Evolutionary conservation across 192 early-diverging fungal genomes (phyloP).

Genomic region (Backusella sp.): DNA sequence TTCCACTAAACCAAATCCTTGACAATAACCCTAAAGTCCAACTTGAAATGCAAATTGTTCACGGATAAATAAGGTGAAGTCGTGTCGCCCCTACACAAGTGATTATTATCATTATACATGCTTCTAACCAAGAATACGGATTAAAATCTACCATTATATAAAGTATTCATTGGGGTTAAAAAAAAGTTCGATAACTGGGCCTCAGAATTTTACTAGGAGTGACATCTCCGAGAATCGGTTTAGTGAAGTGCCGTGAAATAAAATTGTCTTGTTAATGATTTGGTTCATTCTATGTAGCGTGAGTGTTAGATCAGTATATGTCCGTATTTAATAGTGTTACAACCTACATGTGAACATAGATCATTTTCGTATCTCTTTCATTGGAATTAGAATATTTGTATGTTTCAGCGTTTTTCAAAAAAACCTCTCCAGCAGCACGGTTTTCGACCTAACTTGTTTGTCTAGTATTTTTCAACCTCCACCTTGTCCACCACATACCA

Average conservation of each 20-base stretch:
- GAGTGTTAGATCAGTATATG: too few species aligned
- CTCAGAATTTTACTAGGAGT: slow-evolving; percentile 16
- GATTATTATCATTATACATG: slow-evolving; percentile 3
- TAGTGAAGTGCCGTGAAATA: slow-evolving; percentile 10
- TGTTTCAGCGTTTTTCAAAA: too few species aligned
- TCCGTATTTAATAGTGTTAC: too few species aligned
- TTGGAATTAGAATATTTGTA: too few species aligned
- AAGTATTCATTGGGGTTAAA: slow-evolving; percentile 13
- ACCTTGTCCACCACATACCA: too few species aligned
- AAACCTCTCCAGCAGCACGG: too few species aligned
- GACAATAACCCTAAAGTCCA: slow-evolving; percentile 13
- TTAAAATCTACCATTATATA: slow-evolving; percentile 13
- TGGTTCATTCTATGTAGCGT: slow-evolving; percentile 14
- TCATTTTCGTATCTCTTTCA: too few species aligned
- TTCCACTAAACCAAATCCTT: too few species aligned
- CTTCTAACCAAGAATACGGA: slow-evolving; percentile 5
- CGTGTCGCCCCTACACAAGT: neutral
- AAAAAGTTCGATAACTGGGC: slow-evolving; percentile 7
- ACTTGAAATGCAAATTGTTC: slow-evolving; percentile 3
- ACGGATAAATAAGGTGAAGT: slow-evolving; percentile 10
- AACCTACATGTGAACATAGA: too few species aligned
- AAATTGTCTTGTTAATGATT: slow-evolving; percentile 12
- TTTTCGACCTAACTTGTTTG: too few species aligned
- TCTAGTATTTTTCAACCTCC: too few species aligned
- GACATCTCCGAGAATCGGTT: slow-evolving; percentile 13